phyloP scores from a whole-genome alignment of 805 yeast species.

The Suhomyces vadensis region DNA sequence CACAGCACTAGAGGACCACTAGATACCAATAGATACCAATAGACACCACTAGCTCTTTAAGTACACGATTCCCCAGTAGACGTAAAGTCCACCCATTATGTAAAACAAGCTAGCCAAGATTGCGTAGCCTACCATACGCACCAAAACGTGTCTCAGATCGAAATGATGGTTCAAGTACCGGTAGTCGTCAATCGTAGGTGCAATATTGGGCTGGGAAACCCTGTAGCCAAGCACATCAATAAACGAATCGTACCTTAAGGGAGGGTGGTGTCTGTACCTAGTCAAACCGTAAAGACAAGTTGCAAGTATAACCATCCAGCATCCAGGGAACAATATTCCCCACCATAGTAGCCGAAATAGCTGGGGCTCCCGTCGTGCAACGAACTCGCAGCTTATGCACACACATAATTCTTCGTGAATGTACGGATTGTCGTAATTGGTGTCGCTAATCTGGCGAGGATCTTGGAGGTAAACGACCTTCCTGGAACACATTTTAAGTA shows the following conservation, averaged over 20 bases:
- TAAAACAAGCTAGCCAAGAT: not conserved
- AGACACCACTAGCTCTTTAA: not conserved
- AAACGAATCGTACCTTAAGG: slow-evolving; percentile 12
- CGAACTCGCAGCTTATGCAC: slow-evolving; percentile 9
- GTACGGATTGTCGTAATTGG: not conserved
- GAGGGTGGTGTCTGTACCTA: slow-evolving; percentile 5
- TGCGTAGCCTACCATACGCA: not conserved
- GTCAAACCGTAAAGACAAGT: slow-evolving; percentile 6
- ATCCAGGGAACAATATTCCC: slow-evolving; percentile 20
- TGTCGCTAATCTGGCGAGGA: not conserved
- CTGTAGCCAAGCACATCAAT: slow-evolving; percentile 8
- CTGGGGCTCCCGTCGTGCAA: not conserved
- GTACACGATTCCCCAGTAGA: not conserved
- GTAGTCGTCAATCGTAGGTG: slow-evolving; percentile 19
- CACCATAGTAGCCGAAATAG: slow-evolving; percentile 11
- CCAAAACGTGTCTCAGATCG: not conserved
- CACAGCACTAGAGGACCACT: too few species aligned
- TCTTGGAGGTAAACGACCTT: not conserved
- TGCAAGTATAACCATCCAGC: slow-evolving; percentile 19
- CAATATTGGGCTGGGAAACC: slow-evolving; percentile 7
- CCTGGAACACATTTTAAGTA: too few species aligned
- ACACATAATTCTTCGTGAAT: slow-evolving; percentile 3
- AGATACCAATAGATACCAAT: too few species aligned
- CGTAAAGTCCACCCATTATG: not conserved
- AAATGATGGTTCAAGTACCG: slow-evolving; percentile 13